A percentile compares a stretch with the other conserved stretches of the same genome.
phyloP scores from a whole-genome alignment of 805 yeast species.

The Ogataea paraovalis region DNA sequence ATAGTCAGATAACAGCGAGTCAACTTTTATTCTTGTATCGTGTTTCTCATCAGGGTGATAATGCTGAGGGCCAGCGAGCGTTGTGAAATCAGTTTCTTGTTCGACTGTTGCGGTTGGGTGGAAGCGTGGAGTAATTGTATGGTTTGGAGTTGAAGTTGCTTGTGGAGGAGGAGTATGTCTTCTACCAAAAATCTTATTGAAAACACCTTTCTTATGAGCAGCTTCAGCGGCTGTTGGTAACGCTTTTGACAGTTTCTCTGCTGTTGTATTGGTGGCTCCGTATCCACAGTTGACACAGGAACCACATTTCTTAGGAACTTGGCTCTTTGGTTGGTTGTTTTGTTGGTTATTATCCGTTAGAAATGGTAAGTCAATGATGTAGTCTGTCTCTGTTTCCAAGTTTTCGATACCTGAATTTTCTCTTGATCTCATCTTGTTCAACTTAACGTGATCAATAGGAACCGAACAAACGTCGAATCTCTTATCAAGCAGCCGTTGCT shows the following conservation, averaged over 20 bases:
- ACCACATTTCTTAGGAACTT: constrained; percentile 21
- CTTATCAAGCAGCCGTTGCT: constrained; percentile 7
- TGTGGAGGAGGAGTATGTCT: constrained; percentile 2
- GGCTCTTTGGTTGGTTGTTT: not conserved
- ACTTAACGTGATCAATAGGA: constrained; percentile 33
- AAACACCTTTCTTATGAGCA: constrained; percentile 6
- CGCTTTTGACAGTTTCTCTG: not conserved
- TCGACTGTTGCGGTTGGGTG: constrained; percentile 4
- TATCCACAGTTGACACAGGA: constrained; percentile 28
- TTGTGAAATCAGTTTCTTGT: constrained; percentile 1
- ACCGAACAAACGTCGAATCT: constrained; percentile 28
- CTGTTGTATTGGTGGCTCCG: constrained; percentile 12
- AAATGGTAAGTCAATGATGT: constrained; percentile 24
- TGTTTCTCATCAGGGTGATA: not conserved
- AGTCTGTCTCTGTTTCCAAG: constrained; percentile 26
- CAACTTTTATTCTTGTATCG: constrained; percentile 12
- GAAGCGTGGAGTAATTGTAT: not conserved
- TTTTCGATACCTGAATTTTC: constrained; percentile 26
- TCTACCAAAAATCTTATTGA: constrained; percentile 14
- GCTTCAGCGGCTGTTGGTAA: not conserved
- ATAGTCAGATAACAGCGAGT: constrained; percentile 19
- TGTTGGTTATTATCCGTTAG: constrained; percentile 6
- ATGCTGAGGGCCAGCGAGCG: not conserved
- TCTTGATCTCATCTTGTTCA: constrained; percentile 27
- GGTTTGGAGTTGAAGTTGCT: not conserved